Conservation (phyloP, 1,139 yeast genomes). For the Hemisphaericaspora xylanilytica region DNA sequence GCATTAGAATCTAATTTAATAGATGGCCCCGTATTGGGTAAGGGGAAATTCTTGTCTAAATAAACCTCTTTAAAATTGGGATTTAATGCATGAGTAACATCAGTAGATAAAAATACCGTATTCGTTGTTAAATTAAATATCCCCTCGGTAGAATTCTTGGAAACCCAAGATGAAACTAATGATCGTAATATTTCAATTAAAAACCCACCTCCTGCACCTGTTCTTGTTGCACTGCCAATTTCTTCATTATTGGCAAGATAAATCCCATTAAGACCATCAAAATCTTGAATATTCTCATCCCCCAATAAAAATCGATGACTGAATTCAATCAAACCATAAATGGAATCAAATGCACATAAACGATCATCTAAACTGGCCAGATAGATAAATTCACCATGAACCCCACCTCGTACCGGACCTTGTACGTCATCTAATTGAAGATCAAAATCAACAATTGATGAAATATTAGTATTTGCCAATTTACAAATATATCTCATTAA, state of each 20-base stretch:
- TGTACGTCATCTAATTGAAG: constrained; percentile 66
- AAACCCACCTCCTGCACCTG: constrained; percentile 58
- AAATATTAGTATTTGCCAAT: constrained; percentile 46
- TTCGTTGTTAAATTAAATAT: constrained; percentile 39
- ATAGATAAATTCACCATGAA: constrained; percentile 57
- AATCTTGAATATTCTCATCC: constrained; percentile 21
- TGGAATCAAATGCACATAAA: constrained; percentile 60
- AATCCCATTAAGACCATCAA: constrained; percentile 46
- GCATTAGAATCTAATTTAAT: constrained; percentile 74
- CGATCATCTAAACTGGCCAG: constrained; percentile 70
- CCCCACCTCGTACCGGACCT: constrained; percentile 59
- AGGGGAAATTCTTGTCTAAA: constrained; percentile 71
- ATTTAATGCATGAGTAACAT: constrained; percentile 62
- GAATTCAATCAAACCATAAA: constrained; percentile 48
- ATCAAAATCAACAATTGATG: constrained; percentile 56
- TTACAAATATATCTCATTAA: constrained; percentile 56
- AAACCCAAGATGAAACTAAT: constrained; percentile 4
- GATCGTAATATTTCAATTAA: constrained; percentile 15
- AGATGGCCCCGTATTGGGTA: constrained; percentile 73
- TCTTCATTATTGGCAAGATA: constrained; percentile 62
- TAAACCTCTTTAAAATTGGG: constrained; percentile 63
- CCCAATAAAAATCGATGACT: constrained; percentile 16
- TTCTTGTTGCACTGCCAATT: constrained; percentile 58
- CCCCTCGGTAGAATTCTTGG: constrained; percentile 17
- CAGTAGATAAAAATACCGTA: constrained; percentile 61